phyloP scores from a whole-genome alignment of 2,329 filamentous ascomycete genomes.

The Emergomyces pasteurianus region DNA sequence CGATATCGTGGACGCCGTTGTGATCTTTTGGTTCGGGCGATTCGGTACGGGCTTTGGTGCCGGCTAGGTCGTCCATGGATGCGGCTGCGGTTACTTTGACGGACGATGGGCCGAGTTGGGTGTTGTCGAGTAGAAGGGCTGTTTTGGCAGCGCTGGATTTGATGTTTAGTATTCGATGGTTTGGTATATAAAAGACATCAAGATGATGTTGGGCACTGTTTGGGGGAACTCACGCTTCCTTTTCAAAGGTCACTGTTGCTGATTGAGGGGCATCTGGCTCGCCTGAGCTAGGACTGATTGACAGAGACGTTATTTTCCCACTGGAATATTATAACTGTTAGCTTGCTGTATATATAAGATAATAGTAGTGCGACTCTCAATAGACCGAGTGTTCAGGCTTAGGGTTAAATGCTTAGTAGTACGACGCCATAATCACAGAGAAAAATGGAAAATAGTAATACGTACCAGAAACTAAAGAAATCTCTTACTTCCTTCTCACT shows the following conservation, averaged over 20 bases:
- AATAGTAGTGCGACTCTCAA: neutral
- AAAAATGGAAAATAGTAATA: slow-evolving; percentile 2
- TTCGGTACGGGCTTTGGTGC: slow-evolving; percentile 44
- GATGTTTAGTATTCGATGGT: slow-evolving; percentile 3
- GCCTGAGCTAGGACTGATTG: slow-evolving; percentile 51
- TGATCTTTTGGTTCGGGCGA: slow-evolving; percentile 40
- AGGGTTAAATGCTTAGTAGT: too few relatives aligned
- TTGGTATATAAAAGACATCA: neutral
- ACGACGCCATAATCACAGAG: too few relatives aligned
- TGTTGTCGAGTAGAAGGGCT: slow-evolving; percentile 92
- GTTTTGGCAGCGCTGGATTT: slow-evolving; percentile 66
- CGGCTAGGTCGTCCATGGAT: slow-evolving; percentile 51
- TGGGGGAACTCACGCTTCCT: slow-evolving; percentile 54
- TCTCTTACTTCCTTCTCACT: slow-evolving; percentile 84
- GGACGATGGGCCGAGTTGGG: slow-evolving; percentile 64
- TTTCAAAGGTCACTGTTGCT: slow-evolving; percentile 92
- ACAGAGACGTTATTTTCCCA: slow-evolving; percentile 80
- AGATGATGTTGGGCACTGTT: neutral
- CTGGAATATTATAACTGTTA: slow-evolving; percentile 35
- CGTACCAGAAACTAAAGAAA: slow-evolving; percentile 93
- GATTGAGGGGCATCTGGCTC: slow-evolving; percentile 55
- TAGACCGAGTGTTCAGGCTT: neutral
- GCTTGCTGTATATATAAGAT: neutral
- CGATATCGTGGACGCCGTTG: slow-evolving; percentile 50
- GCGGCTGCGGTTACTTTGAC: slow-evolving; percentile 69